phyloP scores from a whole-genome alignment of 2,329 filamentous ascomycete genomes.

The Ophiosphaerella herpotricha region DNA sequence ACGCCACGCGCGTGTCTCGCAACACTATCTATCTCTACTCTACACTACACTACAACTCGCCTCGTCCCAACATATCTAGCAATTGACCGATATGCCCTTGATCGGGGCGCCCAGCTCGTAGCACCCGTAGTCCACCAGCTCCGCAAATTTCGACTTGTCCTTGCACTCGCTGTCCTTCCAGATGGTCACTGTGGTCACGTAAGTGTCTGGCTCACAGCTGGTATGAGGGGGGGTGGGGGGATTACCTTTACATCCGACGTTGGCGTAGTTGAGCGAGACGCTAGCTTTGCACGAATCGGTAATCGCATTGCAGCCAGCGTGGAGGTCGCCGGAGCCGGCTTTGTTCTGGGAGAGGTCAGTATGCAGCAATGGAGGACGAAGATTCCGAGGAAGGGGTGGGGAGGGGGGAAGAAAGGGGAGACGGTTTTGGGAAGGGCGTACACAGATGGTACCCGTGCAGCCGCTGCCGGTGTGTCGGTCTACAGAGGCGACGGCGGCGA shows the following conservation, averaged over 20 bases:
- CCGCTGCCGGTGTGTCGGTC: conserved; percentile 15
- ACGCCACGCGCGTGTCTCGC: too few species aligned
- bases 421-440: neutral
- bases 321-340: conserved; percentile 16
- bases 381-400: too few species aligned
- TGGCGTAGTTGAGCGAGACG: conserved; percentile 14
- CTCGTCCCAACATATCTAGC: conserved; percentile 3
- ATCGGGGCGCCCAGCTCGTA: conserved; percentile 12
- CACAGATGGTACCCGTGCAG: conserved; percentile 15
- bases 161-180: conserved; percentile 11
- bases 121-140: conserved; percentile 7
- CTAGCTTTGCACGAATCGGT: conserved; percentile 11
- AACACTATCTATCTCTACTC: neutral
- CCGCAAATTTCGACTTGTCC: conserved; percentile 4
- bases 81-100: conserved; percentile 10
- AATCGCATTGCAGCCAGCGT: conserved; percentile 16
- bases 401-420: too few species aligned
- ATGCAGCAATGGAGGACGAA: too few species aligned
- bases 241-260: conserved; percentile 16
- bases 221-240: too few species aligned
- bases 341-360: conserved; percentile 6
- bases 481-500: conserved; percentile 11
- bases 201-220: too few species aligned
- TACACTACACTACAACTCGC: neutral
- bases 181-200: conserved; percentile 4